Percentiles rank a stretch among this genome's conserved stretches.
Conservation (phyloP, 306 rosid genomes). For the Echinosophora koreensis region DNA sequence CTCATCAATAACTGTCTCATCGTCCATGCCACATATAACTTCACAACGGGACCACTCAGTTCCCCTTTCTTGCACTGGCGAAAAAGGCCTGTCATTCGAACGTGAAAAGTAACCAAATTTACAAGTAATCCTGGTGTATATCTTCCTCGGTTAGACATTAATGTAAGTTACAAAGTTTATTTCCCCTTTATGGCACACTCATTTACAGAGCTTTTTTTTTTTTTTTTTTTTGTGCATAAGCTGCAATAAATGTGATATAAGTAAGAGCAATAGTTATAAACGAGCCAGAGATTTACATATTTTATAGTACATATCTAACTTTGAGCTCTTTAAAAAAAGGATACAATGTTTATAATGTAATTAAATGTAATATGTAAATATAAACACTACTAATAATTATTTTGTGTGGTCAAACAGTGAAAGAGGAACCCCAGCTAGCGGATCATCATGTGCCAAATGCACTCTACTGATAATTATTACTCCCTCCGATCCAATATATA, state of each 20-base stretch:
- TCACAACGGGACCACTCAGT: constrained; percentile 27
- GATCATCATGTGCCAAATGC: constrained; percentile 41
- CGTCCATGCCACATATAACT: constrained; percentile 50
- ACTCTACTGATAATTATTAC: constrained; percentile 53
- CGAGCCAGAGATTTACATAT: constrained; percentile 13
- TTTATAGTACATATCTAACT: too few species aligned
- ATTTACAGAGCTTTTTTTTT: constrained; percentile 21
- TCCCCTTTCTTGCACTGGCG: constrained; percentile 46
- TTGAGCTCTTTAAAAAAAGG: too few species aligned
- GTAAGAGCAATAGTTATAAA: constrained; percentile 4
- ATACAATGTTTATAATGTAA: too few species aligned
- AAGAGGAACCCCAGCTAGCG: constrained; percentile 45
- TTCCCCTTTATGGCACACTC: constrained; percentile 38
- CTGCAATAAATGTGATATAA: background rate
- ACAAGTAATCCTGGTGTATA: constrained; percentile 47
- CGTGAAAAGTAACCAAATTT: constrained; percentile 49
- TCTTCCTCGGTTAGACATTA: constrained; percentile 39
- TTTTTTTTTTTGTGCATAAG: background rate
- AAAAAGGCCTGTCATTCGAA: constrained; percentile 54
- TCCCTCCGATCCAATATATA: too few species aligned
- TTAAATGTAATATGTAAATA: too few species aligned
- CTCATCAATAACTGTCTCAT: constrained; percentile 50
- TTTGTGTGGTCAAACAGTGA: constrained; percentile 39
- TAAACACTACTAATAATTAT: constrained; percentile 19
- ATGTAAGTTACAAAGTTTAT: constrained; percentile 26